phyloP scores from a whole-genome alignment of 139 green algal species.

The Diplosphaera chodatii region DNA sequence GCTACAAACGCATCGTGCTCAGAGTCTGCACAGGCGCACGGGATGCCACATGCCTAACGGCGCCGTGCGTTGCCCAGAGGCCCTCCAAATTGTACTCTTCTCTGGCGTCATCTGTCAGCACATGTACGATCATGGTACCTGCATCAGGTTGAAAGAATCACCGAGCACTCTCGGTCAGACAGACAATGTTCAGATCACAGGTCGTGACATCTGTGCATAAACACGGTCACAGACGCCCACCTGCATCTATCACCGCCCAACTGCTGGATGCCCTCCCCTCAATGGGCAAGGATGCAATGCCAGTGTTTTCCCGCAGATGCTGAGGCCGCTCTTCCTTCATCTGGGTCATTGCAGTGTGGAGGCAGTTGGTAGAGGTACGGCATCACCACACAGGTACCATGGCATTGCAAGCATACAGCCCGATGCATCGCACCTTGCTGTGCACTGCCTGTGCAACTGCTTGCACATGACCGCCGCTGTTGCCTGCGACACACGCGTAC shows the following conservation, averaged over 20 bases:
- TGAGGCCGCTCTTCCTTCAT: neutral
- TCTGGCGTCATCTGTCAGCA: neutral
- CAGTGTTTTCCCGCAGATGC: too few relatives aligned
- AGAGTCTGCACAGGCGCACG: neutral
- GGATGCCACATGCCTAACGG: neutral
- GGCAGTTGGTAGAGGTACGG: too few relatives aligned
- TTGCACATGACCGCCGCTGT: neutral
- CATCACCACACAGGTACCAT: too few relatives aligned
- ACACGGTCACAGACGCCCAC: neutral
- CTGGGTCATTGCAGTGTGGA: too few relatives aligned
- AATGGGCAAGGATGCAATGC: neutral
- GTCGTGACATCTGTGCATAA: too few relatives aligned
- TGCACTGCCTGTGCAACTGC: neutral
- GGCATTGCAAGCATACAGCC: too few relatives aligned
- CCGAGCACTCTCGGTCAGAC: too few relatives aligned
- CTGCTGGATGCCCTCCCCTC: neutral
- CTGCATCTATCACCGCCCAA: constrained; percentile 10
- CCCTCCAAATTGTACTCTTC: constrained; percentile 3
- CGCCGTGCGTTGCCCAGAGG: constrained; percentile 1
- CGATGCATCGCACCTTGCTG: too few relatives aligned
- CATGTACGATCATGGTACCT: constrained; percentile 7
- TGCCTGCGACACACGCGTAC: too few relatives aligned
- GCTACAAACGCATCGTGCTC: neutral
- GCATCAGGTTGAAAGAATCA: too few relatives aligned
- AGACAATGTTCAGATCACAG: neutral